Evolutionary conservation across 805 yeast species (phyloP), one percentile per base, ranked within the genome.

Genomic region (Cyberlindnera xishuangbannaensis): DNA sequence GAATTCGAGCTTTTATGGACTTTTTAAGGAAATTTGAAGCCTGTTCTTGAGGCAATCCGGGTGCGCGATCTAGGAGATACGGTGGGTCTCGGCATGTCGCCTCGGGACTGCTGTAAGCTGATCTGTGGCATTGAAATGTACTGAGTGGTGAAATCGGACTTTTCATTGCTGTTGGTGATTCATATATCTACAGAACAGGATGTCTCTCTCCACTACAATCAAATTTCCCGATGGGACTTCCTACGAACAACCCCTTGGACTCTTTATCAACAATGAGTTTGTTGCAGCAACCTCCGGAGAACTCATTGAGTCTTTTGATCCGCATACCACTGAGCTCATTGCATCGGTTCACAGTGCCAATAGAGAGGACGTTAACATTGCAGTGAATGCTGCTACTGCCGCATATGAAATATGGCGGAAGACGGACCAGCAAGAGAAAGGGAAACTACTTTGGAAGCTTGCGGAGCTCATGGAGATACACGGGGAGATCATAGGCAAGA

Each of bases 211-310:
- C n/a, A 18, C 26, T 5, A 25, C 16, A 6, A 26, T 51, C 69
- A 77, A 88, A 27, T 62, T 78, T 37, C 87, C 88, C 36, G 78
- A 75, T 43, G 87, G 87, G 16, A 51, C 59, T 19, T 61, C 66
- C 16, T 82, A 80, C 53, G 66, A 71, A 31, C 94, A 83, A 63
- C 95, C 95, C 48, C 76, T 81, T 9, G 96, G 96, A 32, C 64
- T 88, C 47, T 90, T 84, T 69, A 87, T 90, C 59, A 81, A 85
- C 66, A 84, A 84, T 59, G 86, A 84, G 58, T 87, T 81, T 53
- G 77, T 81, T 30, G 69, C 83, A 7, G 16, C 25, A 4, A n/a
- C n/a, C n/a, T 71, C 71, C 33, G 71, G 69, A 33, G 64, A 71
- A 46, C 71, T 73, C 10, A 63, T 82, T 39, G 53, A 62, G 5